Evolutionary conservation across 2,329 filamentous ascomycete species (phyloP).

Genomic region (Rutstroemia sp.): DNA sequence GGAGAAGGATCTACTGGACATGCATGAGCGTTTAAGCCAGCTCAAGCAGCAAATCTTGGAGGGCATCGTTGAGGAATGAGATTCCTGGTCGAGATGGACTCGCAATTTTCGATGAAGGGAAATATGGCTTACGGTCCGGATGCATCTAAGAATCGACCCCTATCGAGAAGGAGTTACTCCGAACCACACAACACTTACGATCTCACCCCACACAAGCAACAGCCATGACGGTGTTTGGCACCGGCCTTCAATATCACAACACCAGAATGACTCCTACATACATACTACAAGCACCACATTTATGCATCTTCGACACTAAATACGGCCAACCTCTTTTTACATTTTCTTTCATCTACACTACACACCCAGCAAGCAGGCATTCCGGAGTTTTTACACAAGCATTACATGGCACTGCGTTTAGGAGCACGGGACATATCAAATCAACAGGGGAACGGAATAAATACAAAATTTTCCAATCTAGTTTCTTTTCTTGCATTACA

Average conservation of each 20-base stretch:
- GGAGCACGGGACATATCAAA: background rate
- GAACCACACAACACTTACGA: background rate
- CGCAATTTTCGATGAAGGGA: no score
- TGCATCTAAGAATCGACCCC: no score
- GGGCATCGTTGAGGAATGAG: constrained; percentile 17
- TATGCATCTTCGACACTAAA: background rate
- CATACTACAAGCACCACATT: background rate
- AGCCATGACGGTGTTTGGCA: no score
- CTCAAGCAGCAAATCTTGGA: constrained; percentile 50
- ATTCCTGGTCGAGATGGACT: no score
- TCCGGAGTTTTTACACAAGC: background rate
- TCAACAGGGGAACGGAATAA: background rate
- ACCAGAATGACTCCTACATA: background rate
- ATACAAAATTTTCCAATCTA: background rate
- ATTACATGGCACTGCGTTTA: background rate
- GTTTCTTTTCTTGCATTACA: background rate
- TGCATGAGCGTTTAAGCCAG: constrained; percentile 45
- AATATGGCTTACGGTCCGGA: no score
- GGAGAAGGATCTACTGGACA: constrained; percentile 43
- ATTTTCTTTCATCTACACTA: no score
- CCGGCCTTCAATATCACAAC: background rate
- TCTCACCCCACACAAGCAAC: background rate
- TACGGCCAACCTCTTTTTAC: no score
- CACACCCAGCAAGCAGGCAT: background rate
- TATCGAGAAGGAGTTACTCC: no score